Conservation (phyloP, 2,329 filamentous ascomycete species). For the Coleophoma eucalyptorum region DNA sequence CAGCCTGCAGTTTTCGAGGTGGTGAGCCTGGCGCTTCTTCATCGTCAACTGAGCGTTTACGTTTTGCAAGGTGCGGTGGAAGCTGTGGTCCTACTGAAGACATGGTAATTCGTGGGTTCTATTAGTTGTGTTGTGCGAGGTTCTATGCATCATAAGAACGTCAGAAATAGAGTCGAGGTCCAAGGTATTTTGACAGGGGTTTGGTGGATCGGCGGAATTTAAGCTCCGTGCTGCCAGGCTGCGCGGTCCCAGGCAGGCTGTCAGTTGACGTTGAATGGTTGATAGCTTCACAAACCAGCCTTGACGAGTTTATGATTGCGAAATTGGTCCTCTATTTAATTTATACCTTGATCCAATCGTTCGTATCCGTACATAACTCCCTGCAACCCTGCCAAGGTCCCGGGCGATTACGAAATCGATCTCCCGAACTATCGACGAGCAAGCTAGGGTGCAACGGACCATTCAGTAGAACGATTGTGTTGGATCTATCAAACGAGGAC, state of each 20-base stretch:
- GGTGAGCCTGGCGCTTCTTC: slow-evolving; percentile 32
- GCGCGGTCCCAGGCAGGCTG: not conserved
- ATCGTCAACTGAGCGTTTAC: slow-evolving; percentile 49
- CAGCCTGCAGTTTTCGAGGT: slow-evolving; percentile 38
- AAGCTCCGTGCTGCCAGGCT: not conserved
- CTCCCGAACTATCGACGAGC: not conserved
- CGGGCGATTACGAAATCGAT: not conserved
- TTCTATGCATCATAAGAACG: not conserved
- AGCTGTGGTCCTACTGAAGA: slow-evolving; percentile 58
- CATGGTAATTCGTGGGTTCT: slow-evolving; percentile 13
- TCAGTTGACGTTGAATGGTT: too few relatives aligned
- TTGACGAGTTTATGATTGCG: not conserved
- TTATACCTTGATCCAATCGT: not conserved
- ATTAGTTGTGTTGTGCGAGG: slow-evolving; percentile 4
- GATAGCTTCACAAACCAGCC: too few relatives aligned
- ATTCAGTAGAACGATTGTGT: too few relatives aligned
- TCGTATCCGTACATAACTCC: not conserved
- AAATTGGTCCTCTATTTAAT: not conserved
- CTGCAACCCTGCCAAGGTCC: not conserved
- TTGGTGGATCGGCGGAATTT: too few relatives aligned
- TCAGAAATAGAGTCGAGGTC: not conserved
- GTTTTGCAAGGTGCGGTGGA: slow-evolving; percentile 62
- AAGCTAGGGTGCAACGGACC: not conserved
- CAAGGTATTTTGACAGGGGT: slow-evolving; percentile 1
- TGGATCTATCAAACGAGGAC: too few relatives aligned